A percentile compares a stretch with the other conserved stretches of the same genome.
Evolutionary conservation across 1,284 basidiomycete species (phyloP).

Genomic region (Pyrrhoderma noxium): DNA sequence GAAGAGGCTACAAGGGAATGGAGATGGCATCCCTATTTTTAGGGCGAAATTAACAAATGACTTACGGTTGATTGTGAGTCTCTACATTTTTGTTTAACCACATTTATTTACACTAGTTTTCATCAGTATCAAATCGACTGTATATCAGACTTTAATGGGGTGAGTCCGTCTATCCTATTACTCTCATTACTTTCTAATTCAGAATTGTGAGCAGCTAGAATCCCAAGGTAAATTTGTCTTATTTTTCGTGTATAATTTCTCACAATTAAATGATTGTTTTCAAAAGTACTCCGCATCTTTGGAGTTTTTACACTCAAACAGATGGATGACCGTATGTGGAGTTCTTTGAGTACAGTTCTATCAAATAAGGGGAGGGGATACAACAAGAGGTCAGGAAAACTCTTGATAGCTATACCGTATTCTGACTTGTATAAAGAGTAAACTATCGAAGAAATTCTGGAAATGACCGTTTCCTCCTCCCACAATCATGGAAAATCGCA

Average conservation of each 20-base stretch:
- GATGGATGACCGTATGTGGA: slow-evolving; percentile 48
- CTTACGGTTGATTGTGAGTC: slow-evolving; percentile 50
- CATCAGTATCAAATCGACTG: slow-evolving; percentile 59
- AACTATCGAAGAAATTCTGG: too few relatives aligned
- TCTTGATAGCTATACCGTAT: too few relatives aligned
- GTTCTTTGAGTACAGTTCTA: slow-evolving; percentile 24
- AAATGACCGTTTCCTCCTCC: too few relatives aligned
- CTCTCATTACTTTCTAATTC: too few relatives aligned
- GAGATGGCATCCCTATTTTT: slow-evolving; percentile 48
- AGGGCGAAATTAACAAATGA: slow-evolving; percentile 65
- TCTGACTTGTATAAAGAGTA: too few relatives aligned
- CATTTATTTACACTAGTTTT: background rate
- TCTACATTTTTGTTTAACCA: background rate
- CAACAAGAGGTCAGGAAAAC: too few relatives aligned
- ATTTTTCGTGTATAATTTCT: background rate
- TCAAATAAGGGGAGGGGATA: too few relatives aligned
- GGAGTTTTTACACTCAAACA: slow-evolving; percentile 58
- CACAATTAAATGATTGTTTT: background rate
- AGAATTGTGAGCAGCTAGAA: slow-evolving; percentile 33
- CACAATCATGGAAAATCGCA: too few relatives aligned
- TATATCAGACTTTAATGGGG: slow-evolving; percentile 39
- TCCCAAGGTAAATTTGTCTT: slow-evolving; percentile 51
- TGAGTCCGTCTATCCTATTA: too few relatives aligned
- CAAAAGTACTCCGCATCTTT: slow-evolving; percentile 49
- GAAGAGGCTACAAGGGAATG: slow-evolving; percentile 45